Conservation (phyloP, 2,329 filamentous ascomycete species). For the Colletotrichum sp. region DNA sequence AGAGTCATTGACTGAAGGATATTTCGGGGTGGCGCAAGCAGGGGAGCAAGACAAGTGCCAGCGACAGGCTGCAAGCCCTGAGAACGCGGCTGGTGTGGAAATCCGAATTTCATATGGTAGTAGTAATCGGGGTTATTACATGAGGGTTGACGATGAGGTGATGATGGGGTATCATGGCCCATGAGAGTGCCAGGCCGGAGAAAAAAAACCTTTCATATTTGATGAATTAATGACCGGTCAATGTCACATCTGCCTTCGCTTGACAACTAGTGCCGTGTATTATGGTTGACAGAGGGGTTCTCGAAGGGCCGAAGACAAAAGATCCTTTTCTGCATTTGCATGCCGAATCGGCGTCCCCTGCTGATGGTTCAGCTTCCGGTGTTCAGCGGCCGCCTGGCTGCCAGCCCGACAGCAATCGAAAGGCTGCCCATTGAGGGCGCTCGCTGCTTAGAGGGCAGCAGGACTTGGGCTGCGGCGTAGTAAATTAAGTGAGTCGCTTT, state of each 20-base stretch:
- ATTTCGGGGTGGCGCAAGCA: neutral
- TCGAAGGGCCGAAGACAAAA: slow-evolving; percentile 14
- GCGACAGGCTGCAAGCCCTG: neutral
- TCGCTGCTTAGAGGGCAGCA: neutral
- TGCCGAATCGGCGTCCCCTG: neutral
- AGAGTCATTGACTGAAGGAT: neutral
- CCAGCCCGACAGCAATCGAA: neutral
- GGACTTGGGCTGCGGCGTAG: neutral
- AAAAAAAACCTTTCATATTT: neutral
- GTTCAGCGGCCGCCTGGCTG: neutral
- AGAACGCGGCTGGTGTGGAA: neutral
- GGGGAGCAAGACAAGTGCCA: neutral
- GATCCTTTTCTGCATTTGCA: slow-evolving; percentile 11
- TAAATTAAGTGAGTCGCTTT: slow-evolving; percentile 8
- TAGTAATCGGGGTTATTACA: neutral
- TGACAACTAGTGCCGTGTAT: neutral
- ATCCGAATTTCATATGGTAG: neutral
- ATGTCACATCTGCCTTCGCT: neutral
- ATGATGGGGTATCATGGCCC: neutral
- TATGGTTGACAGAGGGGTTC: neutral
- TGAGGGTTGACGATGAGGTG: neutral
- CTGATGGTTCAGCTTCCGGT: neutral
- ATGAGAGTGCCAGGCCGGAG: neutral
- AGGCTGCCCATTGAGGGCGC: neutral
- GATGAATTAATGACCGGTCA: neutral